phyloP scores from a whole-genome alignment of 1,139 yeast species.

The Blastobotrys buckinghamii region DNA sequence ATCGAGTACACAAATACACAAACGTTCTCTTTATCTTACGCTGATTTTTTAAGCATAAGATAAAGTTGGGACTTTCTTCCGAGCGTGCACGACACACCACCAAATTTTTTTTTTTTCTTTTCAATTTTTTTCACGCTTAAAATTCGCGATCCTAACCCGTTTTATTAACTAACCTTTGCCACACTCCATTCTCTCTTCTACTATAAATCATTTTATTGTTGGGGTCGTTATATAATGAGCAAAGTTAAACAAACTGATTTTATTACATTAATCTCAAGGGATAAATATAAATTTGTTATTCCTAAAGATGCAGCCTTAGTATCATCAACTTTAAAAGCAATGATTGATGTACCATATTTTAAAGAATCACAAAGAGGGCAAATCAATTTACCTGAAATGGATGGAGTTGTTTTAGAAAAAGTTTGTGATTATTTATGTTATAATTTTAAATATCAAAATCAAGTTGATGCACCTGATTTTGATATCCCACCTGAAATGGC shows the following conservation, averaged over 20 bases:
- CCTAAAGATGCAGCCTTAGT: constrained; percentile 74
- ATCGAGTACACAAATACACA: no score
- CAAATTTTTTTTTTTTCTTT: no score
- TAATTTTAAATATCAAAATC: constrained; percentile 60
- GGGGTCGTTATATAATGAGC: no score
- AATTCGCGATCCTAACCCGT: no score
- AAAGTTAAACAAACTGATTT: constrained; percentile 30
- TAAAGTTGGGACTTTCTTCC: no score
- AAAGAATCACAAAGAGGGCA: constrained; percentile 47
- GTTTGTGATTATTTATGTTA: constrained; percentile 84
- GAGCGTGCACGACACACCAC: no score
- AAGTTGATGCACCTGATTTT: constrained; percentile 70
- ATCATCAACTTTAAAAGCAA: constrained; percentile 72
- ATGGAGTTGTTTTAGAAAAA: constrained; percentile 67
- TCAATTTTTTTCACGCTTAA: no score
- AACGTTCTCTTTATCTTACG: no score
- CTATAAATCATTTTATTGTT: no score
- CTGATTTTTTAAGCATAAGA: no score
- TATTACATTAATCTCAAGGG: constrained; percentile 71
- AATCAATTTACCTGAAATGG: constrained; percentile 53
- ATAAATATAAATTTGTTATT: constrained; percentile 60
- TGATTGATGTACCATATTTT: constrained; percentile 47
- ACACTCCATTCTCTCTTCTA: no score
- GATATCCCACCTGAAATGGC: constrained; percentile 93
- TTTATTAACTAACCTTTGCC: no score